Evolutionary conservation across 768 basidiomycete species (phyloP), one percentile per base, ranked within the genome.

Genomic region (Macrolepiota fuliginosa): DNA sequence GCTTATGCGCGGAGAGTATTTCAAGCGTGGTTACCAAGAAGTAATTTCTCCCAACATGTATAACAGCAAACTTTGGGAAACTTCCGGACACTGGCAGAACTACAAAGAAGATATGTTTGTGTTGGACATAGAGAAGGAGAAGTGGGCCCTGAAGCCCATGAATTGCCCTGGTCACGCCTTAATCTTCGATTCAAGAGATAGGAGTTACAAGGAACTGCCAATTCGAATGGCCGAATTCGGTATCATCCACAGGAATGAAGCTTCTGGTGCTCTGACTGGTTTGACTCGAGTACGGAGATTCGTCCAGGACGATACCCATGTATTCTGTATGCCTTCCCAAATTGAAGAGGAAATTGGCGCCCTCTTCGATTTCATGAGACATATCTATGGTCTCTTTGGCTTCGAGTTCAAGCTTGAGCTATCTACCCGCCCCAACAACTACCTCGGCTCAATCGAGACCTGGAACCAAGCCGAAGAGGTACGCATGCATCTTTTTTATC

Each of bases 181-280:
- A 54, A 92, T 99, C 67, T 99, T 98, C 70, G 96, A 94, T 75
- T 90, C 92, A 25, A 83, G 92, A 61, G 96, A 97, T 73, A 87
- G 97, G 64, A 90, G 87, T 63, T 98, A 98, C 79, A 91, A 89
- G 72, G 97, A 99, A 74, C 82, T 98, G 13, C 97, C 97, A 7
- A 88, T 99, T 66, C 88, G 97, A 27, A 94, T 98, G 91, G 96
- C 96, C 4, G 97, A 99, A 71, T 99, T 99, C 69, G 97, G 97
- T 66, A 93, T 98, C 66, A 82, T 98, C 56, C 97, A 98, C 74
- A 81, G 96, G 61, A 99, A 98, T 69, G 97, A 98, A 73, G 96
- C 97, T 1, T 91, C 89, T 39, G 97, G 97, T 32, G 94, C 96
- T 4, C 75, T 99, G 66, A 92, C 92, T 13, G 97, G 97, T 9